Conservation (phyloP, 768 basidiomycete species). For the Podaxis sp. region DNA sequence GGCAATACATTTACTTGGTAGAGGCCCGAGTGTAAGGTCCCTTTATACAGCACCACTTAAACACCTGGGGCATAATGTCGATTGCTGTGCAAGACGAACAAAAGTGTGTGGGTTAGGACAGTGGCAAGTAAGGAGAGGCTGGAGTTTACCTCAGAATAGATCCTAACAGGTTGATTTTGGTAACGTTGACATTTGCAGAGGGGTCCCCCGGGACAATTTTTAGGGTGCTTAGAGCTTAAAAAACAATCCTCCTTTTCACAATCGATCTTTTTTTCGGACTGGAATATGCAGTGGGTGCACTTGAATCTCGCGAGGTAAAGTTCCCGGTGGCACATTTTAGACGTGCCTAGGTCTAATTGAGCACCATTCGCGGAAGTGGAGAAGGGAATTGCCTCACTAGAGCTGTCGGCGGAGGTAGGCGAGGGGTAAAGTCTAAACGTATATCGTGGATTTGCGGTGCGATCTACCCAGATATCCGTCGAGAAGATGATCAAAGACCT, state of each 20-base stretch:
- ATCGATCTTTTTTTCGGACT: slow-evolving; percentile 43
- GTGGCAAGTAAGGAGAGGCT: not conserved
- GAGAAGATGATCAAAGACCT: slow-evolving; percentile 3
- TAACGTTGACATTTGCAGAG: slow-evolving; percentile 50
- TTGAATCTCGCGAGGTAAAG: slow-evolving; percentile 45
- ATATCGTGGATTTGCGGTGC: slow-evolving; percentile 9
- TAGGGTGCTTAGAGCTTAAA: slow-evolving; percentile 46
- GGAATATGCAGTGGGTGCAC: slow-evolving; percentile 57
- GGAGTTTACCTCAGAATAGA: slow-evolving; percentile 39
- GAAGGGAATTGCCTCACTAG: slow-evolving; percentile 24
- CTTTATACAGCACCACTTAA: not conserved
- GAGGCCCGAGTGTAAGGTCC: not conserved
- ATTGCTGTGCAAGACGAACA: not conserved
- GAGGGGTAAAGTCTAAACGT: slow-evolving; percentile 17
- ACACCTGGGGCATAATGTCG: not conserved
- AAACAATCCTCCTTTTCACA: slow-evolving; percentile 42
- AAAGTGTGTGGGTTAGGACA: not conserved
- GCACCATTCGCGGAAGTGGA: slow-evolving; percentile 15
- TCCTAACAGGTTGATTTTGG: slow-evolving; percentile 55
- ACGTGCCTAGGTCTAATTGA: slow-evolving; percentile 19
- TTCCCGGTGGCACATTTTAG: slow-evolving; percentile 60
- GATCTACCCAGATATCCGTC: slow-evolving; percentile 9
- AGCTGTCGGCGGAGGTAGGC: slow-evolving; percentile 55
- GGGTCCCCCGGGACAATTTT: slow-evolving; percentile 30
- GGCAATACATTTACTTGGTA: not conserved